These are phyloP conservation scores for Chamaenerion angustifolium DNA, from an alignment of 345 rosid genomes.

Conservation along the genomic window DNA sequence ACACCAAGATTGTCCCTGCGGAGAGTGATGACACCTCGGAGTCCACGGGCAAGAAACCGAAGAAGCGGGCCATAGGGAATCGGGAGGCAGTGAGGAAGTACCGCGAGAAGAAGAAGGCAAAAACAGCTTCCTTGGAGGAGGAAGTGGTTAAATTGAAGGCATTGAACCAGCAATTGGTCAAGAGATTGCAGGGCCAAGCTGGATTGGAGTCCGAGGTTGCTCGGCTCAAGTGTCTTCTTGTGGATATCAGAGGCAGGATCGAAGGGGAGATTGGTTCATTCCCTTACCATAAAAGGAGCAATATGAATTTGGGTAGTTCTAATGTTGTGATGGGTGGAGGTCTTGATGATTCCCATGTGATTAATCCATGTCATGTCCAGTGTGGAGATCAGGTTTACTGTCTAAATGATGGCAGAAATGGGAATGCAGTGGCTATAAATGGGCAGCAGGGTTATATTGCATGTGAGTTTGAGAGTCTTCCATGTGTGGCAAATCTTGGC, in stretches of 20 bases:
- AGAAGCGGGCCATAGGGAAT: constrained; percentile 69
- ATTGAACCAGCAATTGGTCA: constrained; percentile 71
- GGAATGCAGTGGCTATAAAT: constrained; percentile 27
- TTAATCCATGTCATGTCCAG: constrained; percentile 70
- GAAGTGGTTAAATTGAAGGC: constrained; percentile 63
- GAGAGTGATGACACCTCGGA: constrained; percentile 59
- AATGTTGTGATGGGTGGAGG: not conserved
- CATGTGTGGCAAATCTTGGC: constrained; percentile 46
- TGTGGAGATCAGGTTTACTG: constrained; percentile 67
- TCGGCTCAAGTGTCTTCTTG: constrained; percentile 93
- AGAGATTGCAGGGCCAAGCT: constrained; percentile 82
- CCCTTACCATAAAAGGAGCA: constrained; percentile 72
- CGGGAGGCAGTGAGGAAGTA: constrained; percentile 90
- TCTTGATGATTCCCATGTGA: constrained; percentile 22
- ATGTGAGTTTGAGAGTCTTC: constrained; percentile 52
- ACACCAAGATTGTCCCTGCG: constrained; percentile 63
- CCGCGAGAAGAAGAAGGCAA: constrained; percentile 97
- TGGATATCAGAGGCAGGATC: constrained; percentile 85
- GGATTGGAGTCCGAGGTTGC: constrained; percentile 80
- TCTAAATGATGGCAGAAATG: constrained; percentile 39
- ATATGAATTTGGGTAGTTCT: constrained; percentile 18
- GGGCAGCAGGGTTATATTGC: constrained; percentile 36
- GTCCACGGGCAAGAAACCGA: constrained; percentile 41
- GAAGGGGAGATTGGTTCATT: constrained; percentile 98
- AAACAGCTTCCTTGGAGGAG: constrained; percentile 81